Evolutionary conservation across 495 filamentous ascomycete species (phyloP), one percentile per base, ranked within the genome.

Genomic region (Tuber melanosporum): DNA sequence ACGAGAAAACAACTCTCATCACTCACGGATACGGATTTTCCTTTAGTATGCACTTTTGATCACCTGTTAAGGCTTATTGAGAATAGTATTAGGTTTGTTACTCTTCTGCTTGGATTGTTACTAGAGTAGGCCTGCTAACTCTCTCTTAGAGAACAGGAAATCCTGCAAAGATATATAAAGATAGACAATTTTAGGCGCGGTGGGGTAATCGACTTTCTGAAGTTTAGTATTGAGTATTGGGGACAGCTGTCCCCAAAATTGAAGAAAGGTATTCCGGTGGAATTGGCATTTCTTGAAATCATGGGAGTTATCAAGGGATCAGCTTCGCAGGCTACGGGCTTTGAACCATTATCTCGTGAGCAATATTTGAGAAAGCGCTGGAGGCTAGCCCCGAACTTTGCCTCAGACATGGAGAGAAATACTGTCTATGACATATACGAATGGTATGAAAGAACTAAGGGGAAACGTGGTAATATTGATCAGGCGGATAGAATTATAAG

Each of bases 261-360:
- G 2, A 82, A 43, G 3, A 72, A 76, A 43, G 71, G 73, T 17
- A 77, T 84, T 1, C 77, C 84, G 36, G 8, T 52, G 39, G 79
- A 70, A 74, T 4, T 82, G 80, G 52, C 82, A 6, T 87, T 87
- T 72, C 81, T 84, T 0, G 86, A 87, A 41, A 87, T 87, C 9
- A 84, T 87, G 84, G 86, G 86, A 44, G 82, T 85, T 0, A 85
- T 87, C 52, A 86, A 87, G 74, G 86, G 86, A n/a, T 85, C 83
- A 0, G 49, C 74, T 6, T 80, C 73, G 0, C 78, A 79, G 5
- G 62, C 72, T 6, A 74, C 82, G 17, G 76, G 75, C 3, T 66
- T 85, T 15, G 45, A 49, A 32, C 74, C 84, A 2, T 70, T 87
- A 52, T 52, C 47, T 52, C 79, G 83, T 15, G 76, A 77, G 0